Conservation (phyloP, 306 rosid species). For the Casuarina cunninghamiana region DNA sequence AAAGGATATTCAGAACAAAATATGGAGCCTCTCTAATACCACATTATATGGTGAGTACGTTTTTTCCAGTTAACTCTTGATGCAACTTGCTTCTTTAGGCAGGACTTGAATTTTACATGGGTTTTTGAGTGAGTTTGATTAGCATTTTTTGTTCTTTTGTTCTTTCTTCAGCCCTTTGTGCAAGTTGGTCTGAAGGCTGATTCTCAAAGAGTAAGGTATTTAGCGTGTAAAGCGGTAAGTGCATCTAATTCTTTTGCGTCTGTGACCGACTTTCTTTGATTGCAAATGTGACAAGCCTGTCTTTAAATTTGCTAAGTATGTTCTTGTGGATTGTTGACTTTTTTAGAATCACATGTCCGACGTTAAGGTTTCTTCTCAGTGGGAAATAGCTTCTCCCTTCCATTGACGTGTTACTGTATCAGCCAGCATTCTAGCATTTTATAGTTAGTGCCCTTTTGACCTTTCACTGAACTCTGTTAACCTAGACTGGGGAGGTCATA, state of each 20-base stretch:
- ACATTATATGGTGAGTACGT: slow-evolving; percentile 60
- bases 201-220: slow-evolving; percentile 71
- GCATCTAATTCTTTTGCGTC: neutral
- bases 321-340: neutral
- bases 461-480: neutral
- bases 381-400: neutral
- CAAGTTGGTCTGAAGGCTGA: slow-evolving; percentile 85
- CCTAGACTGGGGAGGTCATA: neutral
- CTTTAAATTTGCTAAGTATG: neutral
- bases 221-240: slow-evolving; percentile 86
- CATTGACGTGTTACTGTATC: neutral
- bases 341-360: neutral
- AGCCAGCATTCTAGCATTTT: neutral
- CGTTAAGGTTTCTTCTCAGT: neutral
- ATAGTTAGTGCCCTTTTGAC: neutral
- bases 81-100: neutral
- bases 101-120: neutral
- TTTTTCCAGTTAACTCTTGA: slow-evolving; percentile 9
- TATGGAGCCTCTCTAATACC: slow-evolving; percentile 86
- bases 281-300: neutral
- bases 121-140: neutral
- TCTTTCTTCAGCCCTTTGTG: slow-evolving; percentile 66
- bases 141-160: slow-evolving; percentile 16
- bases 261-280: neutral
- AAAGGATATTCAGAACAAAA: slow-evolving; percentile 77